Evolutionary conservation across 768 basidiomycete genomes (phyloP), one percentile per base, ranked within the genome.

Genomic region (Suillus alpinus): DNA sequence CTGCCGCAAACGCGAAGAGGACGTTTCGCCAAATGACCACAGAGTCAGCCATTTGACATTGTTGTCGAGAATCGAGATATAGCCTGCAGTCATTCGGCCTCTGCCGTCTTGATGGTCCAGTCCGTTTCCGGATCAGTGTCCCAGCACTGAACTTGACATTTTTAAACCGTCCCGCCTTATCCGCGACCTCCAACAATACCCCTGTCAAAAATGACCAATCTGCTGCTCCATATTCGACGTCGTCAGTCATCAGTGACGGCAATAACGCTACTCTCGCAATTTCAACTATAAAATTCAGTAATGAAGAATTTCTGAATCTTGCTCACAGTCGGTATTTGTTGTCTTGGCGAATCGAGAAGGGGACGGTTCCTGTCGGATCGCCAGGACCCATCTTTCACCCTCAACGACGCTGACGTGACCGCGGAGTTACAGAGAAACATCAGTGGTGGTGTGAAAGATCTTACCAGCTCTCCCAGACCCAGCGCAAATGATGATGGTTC

Each of bases 381-480:
- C 26, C 49, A 51, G 47, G 34, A 59, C 18, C 58, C n/a, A 52
- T 50, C 32, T 55, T 37, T 16, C 16, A 14, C 8, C 4, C 18
- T 14, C 50, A 29, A 37, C 20, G 46, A 55, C 52, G 53, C 56
- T n/a, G 16, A 23, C 36, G 39, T 55, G 40, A 50, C 64, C 58
- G 62, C 61, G 63, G 73, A 68, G 59, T 59, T 71, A 46, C 52
- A 63, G 63, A 40, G 61, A 56, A 40, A 49, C 39, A 53, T 31
- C n/a, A 40, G 57, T 44, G 52, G 14, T 37, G 49, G 23, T 13
- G 43, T 52, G 39, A 50, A 47, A 53, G 29, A 44, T 29, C 32
- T 23, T 10, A 20, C 20, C 58, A 49, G 46, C 31, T 50, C 51
- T 63, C 34, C 46, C 18, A 61, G 26, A n/a, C 34, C n/a, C 7